Base-by-base conservation (phyloP, 2,329 filamentous ascomycete species). In the Incumbomyces lentus region DNA sequence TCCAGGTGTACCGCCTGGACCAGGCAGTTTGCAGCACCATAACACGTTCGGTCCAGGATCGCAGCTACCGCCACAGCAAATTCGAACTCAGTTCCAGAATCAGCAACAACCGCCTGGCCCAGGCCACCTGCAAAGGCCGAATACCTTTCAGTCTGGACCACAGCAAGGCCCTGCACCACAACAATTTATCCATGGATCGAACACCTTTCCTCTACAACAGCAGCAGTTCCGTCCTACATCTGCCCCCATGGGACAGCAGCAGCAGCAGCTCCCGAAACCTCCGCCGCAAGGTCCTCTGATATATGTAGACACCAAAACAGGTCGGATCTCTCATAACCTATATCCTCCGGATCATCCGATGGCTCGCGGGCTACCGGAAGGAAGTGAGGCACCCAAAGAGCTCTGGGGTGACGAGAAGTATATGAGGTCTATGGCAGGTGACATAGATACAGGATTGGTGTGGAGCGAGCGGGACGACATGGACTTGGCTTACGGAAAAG, bases 291-390 rank as follows among this genome's bases (percentile, higher is more conserved):
- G 41, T 12, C 13, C 13, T 11, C n/a, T 33, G 8, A 45, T 48
- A 34, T 52, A 53, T 26, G 32, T 51, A 31, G 52, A 55, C 43
- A 8, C 50, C 36, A 55, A 55, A 30, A 55, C 52, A 13, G 52
- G 52, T 35, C 52, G 50, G 32, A 16, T 51, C 19, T 50, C 50
- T 26, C 40, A 52, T 31, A 48, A 53, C 44, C 50, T 55, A 50
- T 47, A 46, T 32, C 52, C 52, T 14, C 52, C 52, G 6, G 52
- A 55, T 19, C 39, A 47, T 37, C 46, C 42, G 2, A 32, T 48
- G 32, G 40, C 46, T n/a, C 34, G 34, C 2, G 19, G 26, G 13
- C 11, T n/a, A 5, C 19, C 36, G 7, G 11, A 39, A 13, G 36
- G 12, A 18, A 18, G 29, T 22, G 43, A 26, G 12, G 22, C 6